phyloP scores from a whole-genome alignment of 2,329 filamentous ascomycete genomes.

The Davidsoniella eucalypti region DNA sequence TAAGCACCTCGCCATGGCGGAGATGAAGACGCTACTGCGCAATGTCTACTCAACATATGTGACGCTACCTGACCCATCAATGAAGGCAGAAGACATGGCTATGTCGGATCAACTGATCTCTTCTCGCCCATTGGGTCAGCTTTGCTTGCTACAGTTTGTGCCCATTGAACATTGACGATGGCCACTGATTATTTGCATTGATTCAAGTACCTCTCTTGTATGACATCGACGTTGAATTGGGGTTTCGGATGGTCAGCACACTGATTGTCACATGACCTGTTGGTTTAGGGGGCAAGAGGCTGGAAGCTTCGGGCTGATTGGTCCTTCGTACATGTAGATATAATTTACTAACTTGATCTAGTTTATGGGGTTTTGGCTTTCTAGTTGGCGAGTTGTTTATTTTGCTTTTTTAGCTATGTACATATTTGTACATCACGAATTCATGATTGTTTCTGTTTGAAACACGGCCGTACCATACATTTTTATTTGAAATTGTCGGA shows the following conservation, averaged over 20 bases:
- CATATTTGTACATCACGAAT: no score
- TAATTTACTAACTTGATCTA: no score
- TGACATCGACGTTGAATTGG: neutral
- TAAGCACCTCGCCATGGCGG: slow-evolving; percentile 47
- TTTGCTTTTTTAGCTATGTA: no score
- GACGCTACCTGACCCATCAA: slow-evolving; percentile 37
- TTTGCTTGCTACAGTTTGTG: slow-evolving; percentile 37
- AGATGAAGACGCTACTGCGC: slow-evolving; percentile 51
- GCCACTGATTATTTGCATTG: neutral
- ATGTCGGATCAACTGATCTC: slow-evolving; percentile 55
- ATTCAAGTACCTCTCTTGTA: neutral
- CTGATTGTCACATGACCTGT: neutral
- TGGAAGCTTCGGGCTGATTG: neutral
- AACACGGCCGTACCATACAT: no score
- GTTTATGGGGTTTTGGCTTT: no score
- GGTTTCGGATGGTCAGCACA: neutral
- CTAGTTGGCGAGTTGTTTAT: no score
- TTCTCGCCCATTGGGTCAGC: slow-evolving; percentile 42
- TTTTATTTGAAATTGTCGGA: no score
- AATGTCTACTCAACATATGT: slow-evolving; percentile 43
- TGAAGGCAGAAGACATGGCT: slow-evolving; percentile 40
- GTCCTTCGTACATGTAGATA: no score
- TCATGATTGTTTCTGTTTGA: no score
- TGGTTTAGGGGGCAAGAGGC: neutral
- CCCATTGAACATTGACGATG: slow-evolving; percentile 16